phyloP scores from a whole-genome alignment of 371 early-diverging fungal genomes.

The Mucor piriformis region DNA sequence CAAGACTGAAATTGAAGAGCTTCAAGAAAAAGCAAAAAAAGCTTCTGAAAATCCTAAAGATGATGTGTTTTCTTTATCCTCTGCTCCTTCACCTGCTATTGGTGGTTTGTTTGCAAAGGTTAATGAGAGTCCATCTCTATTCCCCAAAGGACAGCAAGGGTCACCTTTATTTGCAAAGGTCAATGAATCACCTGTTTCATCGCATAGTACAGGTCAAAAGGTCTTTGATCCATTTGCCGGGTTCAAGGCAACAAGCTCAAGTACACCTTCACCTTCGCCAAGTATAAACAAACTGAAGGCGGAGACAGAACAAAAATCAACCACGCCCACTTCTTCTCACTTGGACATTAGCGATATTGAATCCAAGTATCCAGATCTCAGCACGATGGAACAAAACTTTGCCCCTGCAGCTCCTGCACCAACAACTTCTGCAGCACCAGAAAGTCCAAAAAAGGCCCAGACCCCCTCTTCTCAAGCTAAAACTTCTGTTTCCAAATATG shows the following conservation, averaged over 20 bases:
- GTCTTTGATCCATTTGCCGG: constrained; percentile 46
- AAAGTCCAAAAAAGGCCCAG: background rate
- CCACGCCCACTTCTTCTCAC: constrained; percentile 15
- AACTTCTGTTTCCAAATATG: constrained; percentile 32
- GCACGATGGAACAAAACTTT: constrained; percentile 48
- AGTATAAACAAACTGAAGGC: constrained; percentile 37
- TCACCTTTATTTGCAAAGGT: constrained; percentile 1
- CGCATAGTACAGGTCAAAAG: constrained; percentile 6
- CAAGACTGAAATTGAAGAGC: constrained; percentile 26
- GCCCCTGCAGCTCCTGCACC: background rate
- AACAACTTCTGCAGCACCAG: constrained; percentile 4
- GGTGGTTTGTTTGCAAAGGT: constrained; percentile 31
- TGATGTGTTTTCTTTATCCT: constrained; percentile 30
- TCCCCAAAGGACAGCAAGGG: background rate
- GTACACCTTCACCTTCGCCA: constrained; percentile 26
- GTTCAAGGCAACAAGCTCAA: constrained; percentile 23
- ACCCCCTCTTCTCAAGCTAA: background rate
- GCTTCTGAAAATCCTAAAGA: too few relatives aligned
- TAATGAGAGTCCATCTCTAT: constrained; percentile 1
- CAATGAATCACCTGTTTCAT: constrained; percentile 3
- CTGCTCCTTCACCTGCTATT: constrained; percentile 12
- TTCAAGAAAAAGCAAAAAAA: constrained; percentile 24
- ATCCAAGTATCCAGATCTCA: constrained; percentile 53
- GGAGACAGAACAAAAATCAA: constrained; percentile 24
- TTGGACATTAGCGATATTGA: constrained; percentile 51